Evolutionary conservation across 2,329 filamentous ascomycete species (phyloP), one percentile per base, ranked within the genome.

Genomic region (Epichloe scottii): DNA sequence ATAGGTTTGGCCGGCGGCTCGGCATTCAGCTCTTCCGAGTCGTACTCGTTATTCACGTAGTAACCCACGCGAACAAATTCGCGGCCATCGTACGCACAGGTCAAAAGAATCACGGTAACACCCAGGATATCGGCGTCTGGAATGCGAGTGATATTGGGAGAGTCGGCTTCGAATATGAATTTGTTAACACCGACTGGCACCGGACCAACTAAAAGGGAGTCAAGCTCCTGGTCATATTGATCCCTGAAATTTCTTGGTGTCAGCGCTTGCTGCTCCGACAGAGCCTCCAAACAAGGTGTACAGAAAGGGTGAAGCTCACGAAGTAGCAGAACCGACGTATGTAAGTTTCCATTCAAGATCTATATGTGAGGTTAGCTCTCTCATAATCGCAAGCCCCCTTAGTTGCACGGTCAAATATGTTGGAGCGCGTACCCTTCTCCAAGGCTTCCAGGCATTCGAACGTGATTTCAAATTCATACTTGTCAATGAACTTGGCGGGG

Each of bases 11-110:
- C 78, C 6, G 93, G 93, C 10, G 93, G 93, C 61, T 97, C 90
- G 46, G 85, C 82, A 60, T 82, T 85, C 56, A 98, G 78, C 67
- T 95, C 88, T 62, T 94, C 89, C 26, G 87, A 86, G 60, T 95
- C 89, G 68, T 98, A 98, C 69, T 98, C 94, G 63, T 98, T 98
- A 77, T 97, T 98, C 63, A 98, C 93, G 61, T 98, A 98, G 79
- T 98, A 98, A 55, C 93, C 93, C 41, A 98, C 91, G 58, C 93
- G 89, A 39, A 98, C 89, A 62, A 98, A 98, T 69, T 98, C 93
- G 63, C 93, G 83, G 50, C 87, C 86, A 63, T 98, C 93, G 71
- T 98, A 98, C 68, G 89, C 87, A 71, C 93, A 97, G 52, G 89
- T 95, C 58, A 98, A 79, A 51, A 98, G 84, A 61, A 98, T 89